These are phyloP conservation scores for Mycoemilia scoparia DNA, from an alignment of 192 early-diverging fungal genomes.

Conservation along the genomic window DNA sequence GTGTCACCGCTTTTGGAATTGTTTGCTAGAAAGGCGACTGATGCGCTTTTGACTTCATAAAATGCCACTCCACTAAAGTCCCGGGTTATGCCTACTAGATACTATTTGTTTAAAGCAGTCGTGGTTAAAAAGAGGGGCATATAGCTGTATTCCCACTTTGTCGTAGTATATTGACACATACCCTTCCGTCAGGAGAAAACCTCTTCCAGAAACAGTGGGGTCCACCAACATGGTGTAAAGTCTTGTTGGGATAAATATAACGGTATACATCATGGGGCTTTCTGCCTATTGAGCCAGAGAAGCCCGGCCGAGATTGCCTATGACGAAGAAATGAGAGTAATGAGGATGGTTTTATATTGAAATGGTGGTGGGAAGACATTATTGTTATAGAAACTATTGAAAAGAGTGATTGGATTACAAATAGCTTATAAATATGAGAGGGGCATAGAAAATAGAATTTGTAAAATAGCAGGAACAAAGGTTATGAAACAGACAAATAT, in stretches of 20 bases:
- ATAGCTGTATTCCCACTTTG: not conserved
- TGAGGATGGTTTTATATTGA: too few relatives aligned
- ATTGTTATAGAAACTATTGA: too few relatives aligned
- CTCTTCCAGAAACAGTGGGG: constrained; percentile 26
- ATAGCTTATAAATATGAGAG: too few relatives aligned
- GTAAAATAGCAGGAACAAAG: too few relatives aligned
- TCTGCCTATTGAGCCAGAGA: not conserved
- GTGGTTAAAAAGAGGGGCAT: not conserved
- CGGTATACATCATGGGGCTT: constrained; percentile 2
- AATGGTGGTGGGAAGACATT: too few relatives aligned
- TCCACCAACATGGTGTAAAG: constrained; percentile 22
- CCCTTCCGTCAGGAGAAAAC: constrained; percentile 26
- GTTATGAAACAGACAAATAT: too few relatives aligned
- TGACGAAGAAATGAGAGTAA: too few relatives aligned
- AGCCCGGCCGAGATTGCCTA: too few relatives aligned
- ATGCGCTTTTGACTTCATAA: constrained; percentile 11
- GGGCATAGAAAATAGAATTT: too few relatives aligned
- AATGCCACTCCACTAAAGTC: constrained; percentile 12
- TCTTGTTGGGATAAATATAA: constrained; percentile 24
- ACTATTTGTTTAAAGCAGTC: constrained; percentile 8
- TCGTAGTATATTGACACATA: constrained; percentile 1
- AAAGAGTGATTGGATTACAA: too few relatives aligned
- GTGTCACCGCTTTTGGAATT: too few relatives aligned
- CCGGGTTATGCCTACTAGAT: constrained; percentile 19
- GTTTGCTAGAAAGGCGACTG: constrained; percentile 2